Base-by-base conservation (phyloP, 495 filamentous ascomycete genomes). In the Lasiosphaeria ovina region DNA sequence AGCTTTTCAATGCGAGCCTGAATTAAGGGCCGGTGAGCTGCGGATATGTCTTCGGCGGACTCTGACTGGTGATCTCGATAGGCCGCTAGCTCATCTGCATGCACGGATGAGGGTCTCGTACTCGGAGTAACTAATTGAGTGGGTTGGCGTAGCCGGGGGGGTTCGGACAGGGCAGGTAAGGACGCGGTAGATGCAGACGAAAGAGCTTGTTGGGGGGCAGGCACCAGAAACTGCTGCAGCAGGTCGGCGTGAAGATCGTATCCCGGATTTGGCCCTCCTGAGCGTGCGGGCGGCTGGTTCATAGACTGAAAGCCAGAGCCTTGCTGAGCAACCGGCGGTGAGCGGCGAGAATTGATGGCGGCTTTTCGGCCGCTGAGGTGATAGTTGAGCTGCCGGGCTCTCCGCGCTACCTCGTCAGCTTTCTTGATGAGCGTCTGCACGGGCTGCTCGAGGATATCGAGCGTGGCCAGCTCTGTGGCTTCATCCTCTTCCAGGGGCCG, bases 321-420 rank as follows among this genome's bases (percentile, higher is more conserved):
- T 12, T 40, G 54, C 36, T 50, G 54, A 11, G 57, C 11, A 12
- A 42, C 52, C 12, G 56, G 35, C 2, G 52, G 55, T n/a, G 58
- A 47, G 9, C 66, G 73, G 12, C 70, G 72, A 11, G 69, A 54
- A 17, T 61, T 58, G 55, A 96, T 90, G 17, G 85, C 88, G 24
- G 83, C 85, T 59, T 85, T 85, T 49, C 91, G 86, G 55, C 87
- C 87, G 71, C 88, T 88, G 51, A 96, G 73, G 36, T 88, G 85
- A 64, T 93, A 90, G 64, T 91, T 93, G 31, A 96, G 83, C 69
- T 94, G 90, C 44, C 91, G 80, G 40, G 90, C 90, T 66, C 87
- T 85, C 31, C 86, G 84, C 56, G 91, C 90, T 31, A 93, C 89
- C 82, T 78, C 73, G 65, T 96, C 91, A 2, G 90, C 90, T 66